Conservation (phyloP, 2,329 filamentous ascomycete species). For the Verticillium tricorpus region DNA sequence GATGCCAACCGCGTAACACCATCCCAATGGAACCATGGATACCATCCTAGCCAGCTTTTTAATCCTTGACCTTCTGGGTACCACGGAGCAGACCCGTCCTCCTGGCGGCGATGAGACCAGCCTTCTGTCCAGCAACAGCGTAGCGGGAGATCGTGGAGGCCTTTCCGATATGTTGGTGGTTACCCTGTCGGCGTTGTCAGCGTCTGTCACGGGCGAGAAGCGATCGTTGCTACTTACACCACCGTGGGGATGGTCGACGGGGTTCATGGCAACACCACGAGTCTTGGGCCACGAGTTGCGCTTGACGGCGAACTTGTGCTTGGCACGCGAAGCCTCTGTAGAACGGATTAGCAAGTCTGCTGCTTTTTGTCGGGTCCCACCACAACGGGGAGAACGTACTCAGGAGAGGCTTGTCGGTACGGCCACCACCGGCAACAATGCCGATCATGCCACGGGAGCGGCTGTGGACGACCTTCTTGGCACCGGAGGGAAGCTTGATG, state of each 20-base stretch:
- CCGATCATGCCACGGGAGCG: constrained; percentile 95
- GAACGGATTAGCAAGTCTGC: constrained; percentile 18
- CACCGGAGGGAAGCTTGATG: constrained; percentile 97
- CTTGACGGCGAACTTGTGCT: constrained; percentile 99
- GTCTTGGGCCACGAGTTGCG: constrained; percentile 99
- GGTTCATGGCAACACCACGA: constrained; percentile 99
- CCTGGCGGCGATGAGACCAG: constrained; percentile 99
- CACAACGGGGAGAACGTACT: constrained; percentile 51
- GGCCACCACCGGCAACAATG: constrained; percentile 98
- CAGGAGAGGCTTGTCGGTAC: constrained; percentile 98
- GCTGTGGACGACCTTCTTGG: constrained; percentile 98
- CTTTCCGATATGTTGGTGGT: constrained; percentile 99
- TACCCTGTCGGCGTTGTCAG: constrained; percentile 65
- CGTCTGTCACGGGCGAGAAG: constrained; percentile 11
- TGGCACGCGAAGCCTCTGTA: constrained; percentile 95
- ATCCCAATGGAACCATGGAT: constrained; percentile 56
- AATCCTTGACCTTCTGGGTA: constrained; percentile 99
- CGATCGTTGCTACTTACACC: constrained; percentile 53
- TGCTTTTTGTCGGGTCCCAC: background rate
- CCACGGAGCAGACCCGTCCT: constrained; percentile 99
- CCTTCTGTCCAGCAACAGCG: constrained; percentile 98
- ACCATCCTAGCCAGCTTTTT: constrained; percentile 38
- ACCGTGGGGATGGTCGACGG: constrained; percentile 98
- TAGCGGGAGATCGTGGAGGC: constrained; percentile 99
- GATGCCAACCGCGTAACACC: constrained; percentile 65